Conservation (phyloP, 1,284 basidiomycete species). For the Gomphus bonarii region DNA sequence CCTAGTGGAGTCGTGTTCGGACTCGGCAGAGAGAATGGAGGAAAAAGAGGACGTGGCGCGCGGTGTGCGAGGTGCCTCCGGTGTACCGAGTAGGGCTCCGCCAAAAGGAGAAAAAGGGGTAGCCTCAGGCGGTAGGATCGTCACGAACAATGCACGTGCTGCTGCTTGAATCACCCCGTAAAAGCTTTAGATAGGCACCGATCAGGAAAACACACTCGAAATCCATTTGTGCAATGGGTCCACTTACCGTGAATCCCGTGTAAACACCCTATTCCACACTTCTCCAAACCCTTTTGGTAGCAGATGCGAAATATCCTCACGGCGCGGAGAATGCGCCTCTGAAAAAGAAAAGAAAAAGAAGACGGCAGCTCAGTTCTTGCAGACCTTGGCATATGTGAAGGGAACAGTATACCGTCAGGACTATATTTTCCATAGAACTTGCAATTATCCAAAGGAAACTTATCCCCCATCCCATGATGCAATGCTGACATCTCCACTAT, state of each 20-base stretch:
- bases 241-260: conserved; percentile 42
- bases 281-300: conserved; percentile 57
- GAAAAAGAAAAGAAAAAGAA: neutral
- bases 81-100: neutral
- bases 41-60: conserved; percentile 27
- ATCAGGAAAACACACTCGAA: neutral
- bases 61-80: conserved; percentile 20
- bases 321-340: conserved; percentile 24
- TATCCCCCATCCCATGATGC: conserved; percentile 66
- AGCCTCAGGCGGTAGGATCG: conserved; percentile 18
- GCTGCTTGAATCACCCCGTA: conserved; percentile 55
- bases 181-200: conserved; percentile 24
- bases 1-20: conserved; percentile 12
- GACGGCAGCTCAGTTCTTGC: no score
- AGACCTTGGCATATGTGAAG: neutral
- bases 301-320: conserved; percentile 51
- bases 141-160: conserved; percentile 42
- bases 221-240: neutral
- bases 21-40: conserved; percentile 14
- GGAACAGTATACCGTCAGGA: conserved; percentile 36
- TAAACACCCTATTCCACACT: conserved; percentile 52
- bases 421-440: conserved; percentile 66
- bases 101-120: neutral
- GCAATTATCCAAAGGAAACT: conserved; percentile 57
- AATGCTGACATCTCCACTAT: conserved; percentile 51